Evolutionary conservation across 805 yeast genomes (phyloP).

Genomic region (Kodamaea restingae): DNA sequence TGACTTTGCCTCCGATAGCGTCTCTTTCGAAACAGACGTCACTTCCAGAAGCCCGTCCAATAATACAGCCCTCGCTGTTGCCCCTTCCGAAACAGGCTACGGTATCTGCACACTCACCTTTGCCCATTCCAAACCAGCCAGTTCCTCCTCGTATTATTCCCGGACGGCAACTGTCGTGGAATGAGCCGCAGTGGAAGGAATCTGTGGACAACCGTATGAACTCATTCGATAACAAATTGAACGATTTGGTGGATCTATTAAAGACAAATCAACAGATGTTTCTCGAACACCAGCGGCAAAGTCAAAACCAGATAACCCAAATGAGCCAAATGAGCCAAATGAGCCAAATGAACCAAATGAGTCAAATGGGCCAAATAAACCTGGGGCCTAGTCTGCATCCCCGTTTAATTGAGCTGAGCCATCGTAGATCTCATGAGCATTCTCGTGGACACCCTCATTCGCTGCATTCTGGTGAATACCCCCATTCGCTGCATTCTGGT

Average conservation of each 20-base stretch:
- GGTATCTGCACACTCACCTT: no score
- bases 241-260: conserved; percentile 34
- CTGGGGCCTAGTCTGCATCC: no score
- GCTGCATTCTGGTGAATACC: no score
- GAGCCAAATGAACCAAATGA: no score
- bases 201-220: conserved; percentile 33
- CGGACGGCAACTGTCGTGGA: neutral
- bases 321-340: neutral
- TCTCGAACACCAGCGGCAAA: conserved; percentile 15
- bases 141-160: neutral
- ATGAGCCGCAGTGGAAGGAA: conserved; percentile 28
- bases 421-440: no score
- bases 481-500: no score
- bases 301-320: neutral
- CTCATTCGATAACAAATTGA: conserved; percentile 35
- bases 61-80: no score
- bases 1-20: conserved; percentile 6
- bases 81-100: no score
- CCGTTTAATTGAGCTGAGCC: no score
- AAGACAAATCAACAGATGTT: conserved; percentile 29
- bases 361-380: no score
- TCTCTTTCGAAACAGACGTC: conserved; percentile 3
- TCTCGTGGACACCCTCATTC: no score
- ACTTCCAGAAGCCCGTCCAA: neutral
- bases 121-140: neutral